Conservation (phyloP, 2,329 filamentous ascomycete genomes). For the Stachybotrys chlorohalonatus region DNA sequence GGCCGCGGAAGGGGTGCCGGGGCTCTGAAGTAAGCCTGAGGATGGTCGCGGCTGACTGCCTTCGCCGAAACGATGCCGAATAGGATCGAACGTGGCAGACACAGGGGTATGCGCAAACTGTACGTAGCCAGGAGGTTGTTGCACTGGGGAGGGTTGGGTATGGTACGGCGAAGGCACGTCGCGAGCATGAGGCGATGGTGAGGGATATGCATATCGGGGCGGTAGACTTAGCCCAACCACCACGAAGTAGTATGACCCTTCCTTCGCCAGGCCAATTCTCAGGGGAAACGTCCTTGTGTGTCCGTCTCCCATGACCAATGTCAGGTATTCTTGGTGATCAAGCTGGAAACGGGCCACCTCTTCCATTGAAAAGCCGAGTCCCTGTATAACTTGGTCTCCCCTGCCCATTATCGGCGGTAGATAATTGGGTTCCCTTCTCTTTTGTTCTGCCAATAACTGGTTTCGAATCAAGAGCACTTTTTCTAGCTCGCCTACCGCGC, state of each 20-base stretch:
- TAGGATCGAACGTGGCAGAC: constrained; percentile 37
- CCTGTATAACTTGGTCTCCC: constrained; percentile 45
- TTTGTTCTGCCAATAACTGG: constrained; percentile 48
- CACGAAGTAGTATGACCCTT: constrained; percentile 54
- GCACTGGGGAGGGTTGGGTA: constrained; percentile 13
- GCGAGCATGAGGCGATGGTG: constrained; percentile 34
- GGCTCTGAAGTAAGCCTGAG: constrained; percentile 18
- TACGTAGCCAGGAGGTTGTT: constrained; percentile 14
- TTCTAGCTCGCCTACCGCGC: constrained; percentile 41
- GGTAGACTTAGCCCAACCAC: constrained; percentile 36
- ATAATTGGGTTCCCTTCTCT: constrained; percentile 50
- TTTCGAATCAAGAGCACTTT: constrained; percentile 41
- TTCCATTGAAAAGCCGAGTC: constrained; percentile 43
- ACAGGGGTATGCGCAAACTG: constrained; percentile 36
- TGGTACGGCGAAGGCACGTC: constrained; percentile 34
- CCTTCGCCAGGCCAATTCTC: constrained; percentile 48
- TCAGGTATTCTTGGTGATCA: constrained; percentile 45
- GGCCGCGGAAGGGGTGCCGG: constrained; percentile 3
- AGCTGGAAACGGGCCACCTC: constrained; percentile 43
- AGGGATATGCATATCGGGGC: constrained; percentile 30
- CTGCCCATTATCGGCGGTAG: constrained; percentile 53
- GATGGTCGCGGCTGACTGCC: constrained; percentile 18
- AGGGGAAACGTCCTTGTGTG: constrained; percentile 40
- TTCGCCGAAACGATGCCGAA: constrained; percentile 31
- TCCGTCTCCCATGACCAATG: constrained; percentile 43